Evolutionary conservation across 345 rosid species (phyloP), one percentile per base, ranked within the genome.

Genomic region (Syzygium aqueum): DNA sequence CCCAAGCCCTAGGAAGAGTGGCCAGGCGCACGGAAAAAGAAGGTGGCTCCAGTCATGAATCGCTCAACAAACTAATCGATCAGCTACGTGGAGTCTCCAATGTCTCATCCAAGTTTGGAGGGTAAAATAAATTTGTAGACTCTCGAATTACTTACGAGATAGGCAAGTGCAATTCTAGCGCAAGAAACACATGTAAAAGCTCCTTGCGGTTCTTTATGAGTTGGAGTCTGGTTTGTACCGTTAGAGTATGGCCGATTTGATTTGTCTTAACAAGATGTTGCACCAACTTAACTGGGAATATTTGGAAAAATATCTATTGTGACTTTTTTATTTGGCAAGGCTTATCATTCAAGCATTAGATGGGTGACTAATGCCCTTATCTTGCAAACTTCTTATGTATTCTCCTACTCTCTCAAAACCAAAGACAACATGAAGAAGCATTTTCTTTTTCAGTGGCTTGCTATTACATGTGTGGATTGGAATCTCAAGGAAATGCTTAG

Each of bases 1-100:
- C 89, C n/a, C 61, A n/a, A 59, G 85, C 85, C 87, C 43, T 89
- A 3, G 80, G 84, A 51, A 84, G 78, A 77, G 65, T 16, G 86
- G 90, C 89, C 5, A 84, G 86, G 86, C 57, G 77, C 65, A 87
- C 89, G 12, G 87, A 78, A 57, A 84, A 56, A 15, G 77, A 51
- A 10, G 90, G 86, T 8, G 90, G 89, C 23, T 89, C 89, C 6
- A 30, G 78, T 46, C 78, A 67, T 67, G 46, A 30, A 21, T 30
- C 25, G 40, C 78, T 67, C 46, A 33, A 33, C 78, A 67, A 67
- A 0, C 78, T 67, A 67, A 67, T 67, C 46, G 78, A 67, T 33
- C 23, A 3, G 78, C 23, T 30, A 2, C 1, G 13, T 67, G 46
- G 25, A 67, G 25, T 30, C 19, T 67, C 37, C 6, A 12, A 67